phyloP scores from a whole-genome alignment of 805 yeast genomes.

The Wickerhamiella australiensis region DNA sequence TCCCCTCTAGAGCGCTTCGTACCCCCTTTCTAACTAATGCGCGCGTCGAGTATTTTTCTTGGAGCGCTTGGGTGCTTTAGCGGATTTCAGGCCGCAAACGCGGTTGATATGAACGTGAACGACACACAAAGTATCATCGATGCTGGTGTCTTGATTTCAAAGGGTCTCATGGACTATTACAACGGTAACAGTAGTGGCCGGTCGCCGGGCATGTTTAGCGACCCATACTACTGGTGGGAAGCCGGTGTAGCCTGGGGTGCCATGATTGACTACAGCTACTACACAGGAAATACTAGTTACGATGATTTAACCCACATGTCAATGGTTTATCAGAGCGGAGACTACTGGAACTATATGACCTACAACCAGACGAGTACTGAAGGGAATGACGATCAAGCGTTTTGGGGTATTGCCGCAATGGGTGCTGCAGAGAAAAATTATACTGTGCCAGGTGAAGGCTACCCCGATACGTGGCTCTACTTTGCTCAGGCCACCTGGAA shows the following conservation, averaged over 20 bases:
- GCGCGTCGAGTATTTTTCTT: slow-evolving; percentile 2
- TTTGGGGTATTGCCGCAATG: slow-evolving; percentile 92
- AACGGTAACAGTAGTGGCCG: slow-evolving; percentile 56
- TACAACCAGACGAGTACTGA: slow-evolving; percentile 80
- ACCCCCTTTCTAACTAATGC: not conserved
- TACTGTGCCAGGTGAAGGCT: slow-evolving; percentile 43
- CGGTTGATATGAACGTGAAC: slow-evolving; percentile 31
- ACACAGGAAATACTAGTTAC: slow-evolving; percentile 58
- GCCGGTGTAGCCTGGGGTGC: slow-evolving; percentile 95
- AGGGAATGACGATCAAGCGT: slow-evolving; percentile 96
- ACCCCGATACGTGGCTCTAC: slow-evolving; percentile 47
- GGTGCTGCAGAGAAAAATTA: slow-evolving; percentile 85
- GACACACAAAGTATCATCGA: slow-evolving; percentile 34
- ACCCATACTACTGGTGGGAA: slow-evolving; percentile 98
- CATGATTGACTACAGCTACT: slow-evolving; percentile 64
- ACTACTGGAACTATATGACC: slow-evolving; percentile 69
- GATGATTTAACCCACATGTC: slow-evolving; percentile 48
- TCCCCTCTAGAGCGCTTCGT: not conserved
- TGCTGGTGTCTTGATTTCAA: slow-evolving; percentile 41
- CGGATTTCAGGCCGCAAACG: not conserved
- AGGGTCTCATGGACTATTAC: slow-evolving; percentile 60
- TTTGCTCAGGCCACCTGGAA: slow-evolving; percentile 83
- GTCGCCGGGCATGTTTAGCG: slow-evolving; percentile 71
- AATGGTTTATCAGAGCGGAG: slow-evolving; percentile 60
- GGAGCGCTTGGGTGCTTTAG: not conserved